Conservation (phyloP, 306 rosid genomes). For the Cyamopsis tetragonoloba region DNA sequence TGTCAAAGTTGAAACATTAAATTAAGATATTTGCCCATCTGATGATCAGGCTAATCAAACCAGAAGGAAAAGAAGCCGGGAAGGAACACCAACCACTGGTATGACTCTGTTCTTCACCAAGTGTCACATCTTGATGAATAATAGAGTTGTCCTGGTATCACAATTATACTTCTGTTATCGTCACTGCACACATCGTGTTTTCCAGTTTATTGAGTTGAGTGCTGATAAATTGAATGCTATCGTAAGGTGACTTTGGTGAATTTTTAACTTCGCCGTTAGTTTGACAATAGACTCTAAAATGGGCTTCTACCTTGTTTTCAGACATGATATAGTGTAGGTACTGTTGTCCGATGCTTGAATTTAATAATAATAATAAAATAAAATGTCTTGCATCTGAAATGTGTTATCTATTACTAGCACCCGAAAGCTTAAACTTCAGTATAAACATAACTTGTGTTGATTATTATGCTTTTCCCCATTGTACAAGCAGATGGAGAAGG, state of each 20-base stretch:
- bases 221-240: constrained; percentile 13
- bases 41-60: constrained; percentile 66
- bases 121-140: constrained; percentile 35
- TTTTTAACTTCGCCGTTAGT: not conserved
- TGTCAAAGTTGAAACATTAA: constrained; percentile 19
- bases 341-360: constrained; percentile 12
- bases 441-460: constrained; percentile 10
- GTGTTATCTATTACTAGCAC: not conserved
- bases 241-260: not conserved
- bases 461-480: constrained; percentile 10
- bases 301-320: not conserved
- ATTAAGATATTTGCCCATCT: constrained; percentile 27
- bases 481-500: constrained; percentile 51
- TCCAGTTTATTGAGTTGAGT: constrained; percentile 24
- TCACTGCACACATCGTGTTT: constrained; percentile 19
- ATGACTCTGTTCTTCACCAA: constrained; percentile 48
- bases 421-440: not conserved
- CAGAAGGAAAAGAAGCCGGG: constrained; percentile 75
- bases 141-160: constrained; percentile 32
- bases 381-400: not conserved
- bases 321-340: not conserved
- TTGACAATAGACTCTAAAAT: not conserved
- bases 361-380: too few relatives aligned
- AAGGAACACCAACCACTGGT: constrained; percentile 76
- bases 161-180: constrained; percentile 5